These are phyloP conservation scores for Dryadomyces quercus-mongolicae DNA, from an alignment of 2,329 filamentous ascomycete species.

Conservation along the genomic window DNA sequence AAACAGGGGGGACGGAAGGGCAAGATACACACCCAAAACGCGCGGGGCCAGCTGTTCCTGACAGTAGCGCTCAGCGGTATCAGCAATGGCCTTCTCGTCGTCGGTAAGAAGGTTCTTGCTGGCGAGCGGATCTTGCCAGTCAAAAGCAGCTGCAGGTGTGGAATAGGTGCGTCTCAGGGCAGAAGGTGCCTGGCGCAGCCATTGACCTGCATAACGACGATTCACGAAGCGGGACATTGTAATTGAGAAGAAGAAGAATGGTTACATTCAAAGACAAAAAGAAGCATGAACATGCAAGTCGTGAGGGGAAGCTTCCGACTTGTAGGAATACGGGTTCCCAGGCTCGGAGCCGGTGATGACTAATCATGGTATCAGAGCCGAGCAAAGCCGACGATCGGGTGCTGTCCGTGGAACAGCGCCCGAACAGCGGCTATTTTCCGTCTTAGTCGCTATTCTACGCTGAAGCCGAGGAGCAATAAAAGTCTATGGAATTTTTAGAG, in stretches of 20 bases:
- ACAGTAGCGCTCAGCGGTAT: conserved; percentile 87
- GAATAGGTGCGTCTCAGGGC: conserved; percentile 9
- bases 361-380: neutral
- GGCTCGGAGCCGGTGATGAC: neutral
- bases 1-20: conserved; percentile 1
- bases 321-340: neutral
- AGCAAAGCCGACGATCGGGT: conserved; percentile 3
- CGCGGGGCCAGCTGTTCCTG: conserved; percentile 79
- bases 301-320: neutral
- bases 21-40: conserved; percentile 57
- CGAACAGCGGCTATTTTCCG: neutral
- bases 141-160: conserved; percentile 37
- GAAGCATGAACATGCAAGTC: neutral
- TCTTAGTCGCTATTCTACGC: no score
- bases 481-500: neutral
- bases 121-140: conserved; percentile 84
- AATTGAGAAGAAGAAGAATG: neutral
- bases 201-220: conserved; percentile 7
- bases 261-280: neutral
- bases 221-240: conserved; percentile 11
- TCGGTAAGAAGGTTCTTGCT: conserved; percentile 69
- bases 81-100: conserved; percentile 79
- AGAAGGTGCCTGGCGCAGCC: conserved; percentile 7
- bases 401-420: neutral
- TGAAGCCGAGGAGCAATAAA: no score